Conservation (phyloP, 805 yeast genomes). For the Cyberlindnera sargentensis region DNA sequence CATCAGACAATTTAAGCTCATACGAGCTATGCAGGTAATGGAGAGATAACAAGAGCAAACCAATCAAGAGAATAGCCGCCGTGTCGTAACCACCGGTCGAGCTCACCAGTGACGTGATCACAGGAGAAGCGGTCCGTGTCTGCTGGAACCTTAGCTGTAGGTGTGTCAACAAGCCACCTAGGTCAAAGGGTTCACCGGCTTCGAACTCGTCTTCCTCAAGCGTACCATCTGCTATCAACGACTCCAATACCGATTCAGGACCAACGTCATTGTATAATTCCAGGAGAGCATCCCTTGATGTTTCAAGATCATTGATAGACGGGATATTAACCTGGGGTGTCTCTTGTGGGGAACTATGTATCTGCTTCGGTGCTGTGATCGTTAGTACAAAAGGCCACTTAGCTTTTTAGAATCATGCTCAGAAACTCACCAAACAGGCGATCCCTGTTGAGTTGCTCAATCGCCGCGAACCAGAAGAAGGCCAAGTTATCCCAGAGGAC, state of each 20-base stretch:
- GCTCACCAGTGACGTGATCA: background rate
- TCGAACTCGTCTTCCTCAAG: background rate
- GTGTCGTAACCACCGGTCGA: background rate
- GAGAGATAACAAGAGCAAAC: background rate
- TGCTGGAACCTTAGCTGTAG: background rate
- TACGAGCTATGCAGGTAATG: background rate
- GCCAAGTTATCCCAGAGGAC: conserved; percentile 1
- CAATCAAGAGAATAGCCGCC: background rate
- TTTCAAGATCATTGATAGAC: background rate
- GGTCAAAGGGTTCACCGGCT: background rate
- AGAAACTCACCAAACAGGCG: background rate
- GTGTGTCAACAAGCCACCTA: background rate
- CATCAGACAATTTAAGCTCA: background rate
- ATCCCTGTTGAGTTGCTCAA: conserved; percentile 1
- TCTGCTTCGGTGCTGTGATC: conserved; percentile 1
- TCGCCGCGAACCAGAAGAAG: conserved; percentile 2
- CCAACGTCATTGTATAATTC: background rate
- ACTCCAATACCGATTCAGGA: background rate
- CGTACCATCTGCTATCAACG: background rate
- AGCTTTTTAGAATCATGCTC: background rate
- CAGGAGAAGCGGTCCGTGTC: background rate
- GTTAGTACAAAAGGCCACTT: too few relatives aligned
- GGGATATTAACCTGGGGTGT: background rate
- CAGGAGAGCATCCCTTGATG: background rate
- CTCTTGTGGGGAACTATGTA: background rate